Base-by-base conservation (phyloP, 768 basidiomycete species). In the Dioszegia crocea region DNA sequence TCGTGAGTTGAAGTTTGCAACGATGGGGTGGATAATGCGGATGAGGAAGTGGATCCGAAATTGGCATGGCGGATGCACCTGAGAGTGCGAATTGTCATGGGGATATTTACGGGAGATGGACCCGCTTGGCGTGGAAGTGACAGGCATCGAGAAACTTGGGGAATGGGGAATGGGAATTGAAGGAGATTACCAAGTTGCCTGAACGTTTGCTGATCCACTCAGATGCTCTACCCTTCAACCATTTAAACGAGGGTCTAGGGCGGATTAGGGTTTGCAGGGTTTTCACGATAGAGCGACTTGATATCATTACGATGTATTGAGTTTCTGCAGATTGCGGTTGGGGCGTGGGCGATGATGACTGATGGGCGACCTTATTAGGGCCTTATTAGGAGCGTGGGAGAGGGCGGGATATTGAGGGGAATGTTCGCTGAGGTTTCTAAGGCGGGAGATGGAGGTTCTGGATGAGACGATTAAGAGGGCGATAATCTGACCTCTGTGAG, bases 191-290 rank as follows among this genome's bases (percentile, higher is more conserved):
- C 33, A 33, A 6, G 6, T 33, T 33, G 33, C 14, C 6, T 51
- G 53, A 10, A 8, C 12, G 21, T 12, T 2, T n/a, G 30, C 50
- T 48, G 21, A 57, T 24, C n/a, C 17, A n/a, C n/a, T 24, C 59
- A 76, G 75, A 77, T 77, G 76, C 76, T 77, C 60, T 77, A 71
- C 76, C 76, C 76, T 33, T 77, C 76, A 51, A 75, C 56, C 74
- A 77, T 77, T 67, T 77, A 77, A 70, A 44, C 24, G 51, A 54
- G 9, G 38, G 12, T 36, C 12, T 39, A 44, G 27, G 58, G 50
- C 3, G 43, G 31, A 36, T 33, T 30, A 6, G 41, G 31, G 29
- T 12, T 23, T 59, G 26, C 31, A 10, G 48, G 56, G 33, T 19
- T 39, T 39, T 56, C n/a, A 46, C 27, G 40, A 33, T 41, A 29